Evolutionary conservation across 208 protist species (phyloP), one percentile per base, ranked within the genome.

Genomic region (Leishmania lainsoni): DNA sequence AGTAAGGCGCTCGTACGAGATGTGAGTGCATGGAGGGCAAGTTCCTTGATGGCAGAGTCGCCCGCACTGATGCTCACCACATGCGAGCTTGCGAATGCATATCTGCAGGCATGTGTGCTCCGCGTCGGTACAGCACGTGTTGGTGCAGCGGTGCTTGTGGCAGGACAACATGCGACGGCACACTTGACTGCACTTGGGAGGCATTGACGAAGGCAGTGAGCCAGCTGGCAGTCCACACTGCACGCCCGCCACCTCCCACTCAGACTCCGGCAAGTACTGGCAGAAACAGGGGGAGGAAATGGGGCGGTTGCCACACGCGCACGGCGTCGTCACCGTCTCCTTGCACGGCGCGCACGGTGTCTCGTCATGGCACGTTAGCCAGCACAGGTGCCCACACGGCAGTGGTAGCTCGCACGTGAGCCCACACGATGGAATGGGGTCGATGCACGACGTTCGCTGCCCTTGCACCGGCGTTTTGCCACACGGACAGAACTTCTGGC

Each of bases 401-500:
- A 98, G 91, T 63, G 88, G 89, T 29, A 89, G 78, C 73, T 91
- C 91, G 81, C 97, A 98, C 54, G 81, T n/a, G 10, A 91, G 78
- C 14, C 91, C 92, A 78, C 97, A 98, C 16, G 93, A 93, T 39
- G 93, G 94, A 49, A 98, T 84, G 5, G 94, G 91, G 81, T 98
- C 96, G 20, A 87, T 76, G 81, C 96, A 98, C 6, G 87, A 88
- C 26, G 51, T 86, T 51, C 96, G 91, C 56, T 78, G 42, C 26
- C 76, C 72, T 17, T 65, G 39, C 48, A 91, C 65, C 26, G 56
- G 75, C 35, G 83, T 87, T 75, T 93, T 91, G 17, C 84, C 89
- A 39, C 84, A 97, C 9, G 76, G 87, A 78, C 83, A 92, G 73
- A 87, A 93, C 29, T 77, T 51, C 72, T 93, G 87, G 20, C 87